A percentile compares a stretch with the other conserved stretches of the same genome.
Evolutionary conservation across 2,329 filamentous ascomycete species (phyloP).

Genomic region (Lecanosticta acicola): DNA sequence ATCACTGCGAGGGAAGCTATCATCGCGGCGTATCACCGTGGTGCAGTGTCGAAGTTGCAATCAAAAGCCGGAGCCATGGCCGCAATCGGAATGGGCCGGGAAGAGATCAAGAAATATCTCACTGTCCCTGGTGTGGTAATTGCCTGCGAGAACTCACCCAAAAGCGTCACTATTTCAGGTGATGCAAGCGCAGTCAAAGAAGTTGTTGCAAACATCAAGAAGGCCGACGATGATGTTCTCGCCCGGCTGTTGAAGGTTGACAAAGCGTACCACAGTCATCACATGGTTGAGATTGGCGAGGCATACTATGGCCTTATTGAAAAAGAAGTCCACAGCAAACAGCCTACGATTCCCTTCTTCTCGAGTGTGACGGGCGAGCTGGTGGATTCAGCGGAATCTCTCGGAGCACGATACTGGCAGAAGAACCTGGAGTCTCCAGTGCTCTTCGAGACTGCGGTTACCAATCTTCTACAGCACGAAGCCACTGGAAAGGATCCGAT

Average conservation of each 20-base stretch:
- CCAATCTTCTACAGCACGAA: neutral
- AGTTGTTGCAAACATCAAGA: neutral
- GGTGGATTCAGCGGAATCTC: neutral
- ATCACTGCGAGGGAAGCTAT: slow-evolving; percentile 15
- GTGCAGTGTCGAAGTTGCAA: neutral
- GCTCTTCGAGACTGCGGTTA: slow-evolving; percentile 30
- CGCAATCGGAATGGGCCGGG: slow-evolving; percentile 12
- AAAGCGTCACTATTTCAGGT: slow-evolving; percentile 44
- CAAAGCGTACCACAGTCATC: slow-evolving; percentile 41
- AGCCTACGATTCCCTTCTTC: neutral
- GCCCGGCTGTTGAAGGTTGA: slow-evolving; percentile 37
- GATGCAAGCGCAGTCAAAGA: slow-evolving; percentile 30
- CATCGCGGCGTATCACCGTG: slow-evolving; percentile 16
- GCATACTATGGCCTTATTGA: neutral
- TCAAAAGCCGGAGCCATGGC: neutral
- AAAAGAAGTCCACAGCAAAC: neutral
- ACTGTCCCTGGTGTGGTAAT: slow-evolving; percentile 7
- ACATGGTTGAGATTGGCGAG: slow-evolving; percentile 16
- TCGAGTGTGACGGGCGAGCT: neutral
- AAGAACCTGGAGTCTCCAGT: slow-evolving; percentile 43
- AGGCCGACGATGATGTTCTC: too few species aligned
- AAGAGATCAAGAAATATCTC: slow-evolving; percentile 17
- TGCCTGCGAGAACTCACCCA: slow-evolving; percentile 33
- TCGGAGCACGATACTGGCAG: slow-evolving; percentile 37
- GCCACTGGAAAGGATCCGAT: slow-evolving; percentile 22